These are phyloP conservation scores for Omphalotus olearius DNA, from an alignment of 1,284 basidiomycete species.

Conservation along the genomic window DNA sequence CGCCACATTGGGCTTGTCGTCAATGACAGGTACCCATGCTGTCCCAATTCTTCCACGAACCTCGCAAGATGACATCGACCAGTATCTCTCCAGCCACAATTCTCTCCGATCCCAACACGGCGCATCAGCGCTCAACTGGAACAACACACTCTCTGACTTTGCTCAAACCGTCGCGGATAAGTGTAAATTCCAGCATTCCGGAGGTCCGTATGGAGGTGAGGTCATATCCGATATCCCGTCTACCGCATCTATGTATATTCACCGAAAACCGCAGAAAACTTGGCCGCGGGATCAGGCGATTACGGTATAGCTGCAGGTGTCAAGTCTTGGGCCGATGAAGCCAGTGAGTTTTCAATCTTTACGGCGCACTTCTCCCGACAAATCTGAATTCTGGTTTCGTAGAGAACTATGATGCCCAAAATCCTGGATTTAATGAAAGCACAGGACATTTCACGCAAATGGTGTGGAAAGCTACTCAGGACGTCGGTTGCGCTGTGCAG, in stretches of 20 bases:
- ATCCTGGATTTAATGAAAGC: conserved; percentile 24
- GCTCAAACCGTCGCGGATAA: conserved; percentile 44
- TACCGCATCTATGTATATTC: background rate
- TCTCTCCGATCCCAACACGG: conserved; percentile 38
- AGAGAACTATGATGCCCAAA: conserved; percentile 38
- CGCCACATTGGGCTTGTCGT: no score
- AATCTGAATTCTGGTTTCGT: background rate
- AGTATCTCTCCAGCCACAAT: conserved; percentile 43
- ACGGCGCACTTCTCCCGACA: background rate
- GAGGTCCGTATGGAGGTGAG: conserved; percentile 39
- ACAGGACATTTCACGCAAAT: conserved; percentile 49
- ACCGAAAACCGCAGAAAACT: conserved; percentile 35
- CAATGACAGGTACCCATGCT: background rate
- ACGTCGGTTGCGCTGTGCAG: conserved; percentile 42
- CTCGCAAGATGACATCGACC: background rate
- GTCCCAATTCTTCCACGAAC: background rate
- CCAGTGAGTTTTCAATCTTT: conserved; percentile 18
- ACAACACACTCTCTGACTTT: conserved; percentile 32
- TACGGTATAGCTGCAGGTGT: conserved; percentile 34
- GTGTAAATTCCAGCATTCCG: conserved; percentile 44
- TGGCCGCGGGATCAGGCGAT: conserved; percentile 42
- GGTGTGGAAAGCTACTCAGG: conserved; percentile 45
- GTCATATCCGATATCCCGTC: background rate
- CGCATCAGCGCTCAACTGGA: conserved; percentile 41
- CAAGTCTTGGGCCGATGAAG: conserved; percentile 41